Percentiles rank a stretch among this genome's conserved stretches.
Conservation (phyloP, 768 basidiomycete species). For the Leccinum barrowsii region DNA sequence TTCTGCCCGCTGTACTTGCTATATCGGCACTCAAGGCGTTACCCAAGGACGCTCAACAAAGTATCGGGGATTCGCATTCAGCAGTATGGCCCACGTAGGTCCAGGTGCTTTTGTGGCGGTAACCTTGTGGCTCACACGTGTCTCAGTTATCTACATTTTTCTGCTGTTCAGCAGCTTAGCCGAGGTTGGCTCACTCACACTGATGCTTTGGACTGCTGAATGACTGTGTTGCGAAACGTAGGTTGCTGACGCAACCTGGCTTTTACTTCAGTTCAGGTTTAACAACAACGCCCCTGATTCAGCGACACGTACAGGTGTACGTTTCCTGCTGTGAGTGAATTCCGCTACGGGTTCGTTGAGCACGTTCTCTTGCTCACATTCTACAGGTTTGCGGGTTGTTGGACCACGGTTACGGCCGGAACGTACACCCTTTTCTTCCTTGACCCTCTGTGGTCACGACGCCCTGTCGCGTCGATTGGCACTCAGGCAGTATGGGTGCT, state of each 20-base stretch:
- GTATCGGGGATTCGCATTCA: constrained; percentile 42
- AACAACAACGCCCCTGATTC: constrained; percentile 50
- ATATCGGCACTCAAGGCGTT: constrained; percentile 42
- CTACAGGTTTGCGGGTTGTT: constrained; percentile 53
- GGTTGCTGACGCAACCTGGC: constrained; percentile 57
- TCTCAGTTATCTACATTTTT: constrained; percentile 48
- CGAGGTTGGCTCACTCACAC: constrained; percentile 33
- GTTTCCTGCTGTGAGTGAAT: constrained; percentile 46
- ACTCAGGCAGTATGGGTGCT: constrained; percentile 59
- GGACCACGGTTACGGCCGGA: constrained; percentile 55
- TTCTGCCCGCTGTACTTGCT: constrained; percentile 49
- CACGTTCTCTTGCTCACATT: constrained; percentile 5
- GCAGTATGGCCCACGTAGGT: constrained; percentile 52
- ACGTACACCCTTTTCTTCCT: constrained; percentile 55
- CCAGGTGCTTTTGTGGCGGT: neutral
- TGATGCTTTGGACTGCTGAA: neutral
- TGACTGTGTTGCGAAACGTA: constrained; percentile 17
- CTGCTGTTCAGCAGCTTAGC: constrained; percentile 47
- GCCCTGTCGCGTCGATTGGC: constrained; percentile 53
- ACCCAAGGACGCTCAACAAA: constrained; percentile 51
- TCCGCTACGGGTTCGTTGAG: neutral
- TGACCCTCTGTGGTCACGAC: constrained; percentile 54
- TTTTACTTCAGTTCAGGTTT: constrained; percentile 53
- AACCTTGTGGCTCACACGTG: constrained; percentile 20
- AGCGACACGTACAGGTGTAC: constrained; percentile 40